Evolutionary conservation across 768 basidiomycete genomes (phyloP).

Genomic region (Auricularia auricula-judae): DNA sequence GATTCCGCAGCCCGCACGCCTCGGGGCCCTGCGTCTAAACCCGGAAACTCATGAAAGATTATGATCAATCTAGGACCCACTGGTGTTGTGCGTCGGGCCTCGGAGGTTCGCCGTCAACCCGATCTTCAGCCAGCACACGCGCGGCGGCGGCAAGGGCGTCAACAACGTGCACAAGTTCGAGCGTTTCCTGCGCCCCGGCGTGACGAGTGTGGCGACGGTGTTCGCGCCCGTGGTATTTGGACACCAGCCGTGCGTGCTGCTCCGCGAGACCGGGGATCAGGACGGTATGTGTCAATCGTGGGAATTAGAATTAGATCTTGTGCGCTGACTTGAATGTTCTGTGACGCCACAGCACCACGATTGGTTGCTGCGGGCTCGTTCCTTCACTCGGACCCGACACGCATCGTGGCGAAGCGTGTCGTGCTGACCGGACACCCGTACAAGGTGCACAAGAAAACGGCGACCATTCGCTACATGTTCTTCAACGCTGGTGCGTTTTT

Average conservation of each 20-base stretch:
- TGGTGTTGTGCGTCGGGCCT: conserved; percentile 82
- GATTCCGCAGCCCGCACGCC: no score
- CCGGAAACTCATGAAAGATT: no score
- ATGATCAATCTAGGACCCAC: conserved; percentile 49
- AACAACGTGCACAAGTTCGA: conserved; percentile 99
- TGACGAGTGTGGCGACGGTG: conserved; percentile 70
- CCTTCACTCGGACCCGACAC: conserved; percentile 80
- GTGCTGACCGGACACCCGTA: conserved; percentile 92
- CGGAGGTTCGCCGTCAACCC: conserved; percentile 78
- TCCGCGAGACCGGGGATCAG: conserved; percentile 55
- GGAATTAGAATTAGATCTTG: not conserved
- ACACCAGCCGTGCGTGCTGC: conserved; percentile 64
- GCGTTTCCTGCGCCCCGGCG: conserved; percentile 75
- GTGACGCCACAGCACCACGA: conserved; percentile 42
- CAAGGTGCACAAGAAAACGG: conserved; percentile 94
- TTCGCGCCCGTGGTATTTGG: conserved; percentile 89
- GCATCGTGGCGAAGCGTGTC: conserved; percentile 88
- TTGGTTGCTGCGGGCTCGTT: conserved; percentile 88
- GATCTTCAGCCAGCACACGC: conserved; percentile 83
- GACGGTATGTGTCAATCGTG: conserved; percentile 39
- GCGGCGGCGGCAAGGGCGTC: conserved; percentile 78
- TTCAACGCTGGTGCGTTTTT: conserved; percentile 63
- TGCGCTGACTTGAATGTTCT: not conserved
- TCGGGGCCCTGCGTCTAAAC: no score
- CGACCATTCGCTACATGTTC: conserved; percentile 97